A percentile compares a stretch with the other conserved stretches of the same genome.
phyloP scores from a whole-genome alignment of 2,329 filamentous ascomycete species.

The Gaeumannomyces tritici region DNA sequence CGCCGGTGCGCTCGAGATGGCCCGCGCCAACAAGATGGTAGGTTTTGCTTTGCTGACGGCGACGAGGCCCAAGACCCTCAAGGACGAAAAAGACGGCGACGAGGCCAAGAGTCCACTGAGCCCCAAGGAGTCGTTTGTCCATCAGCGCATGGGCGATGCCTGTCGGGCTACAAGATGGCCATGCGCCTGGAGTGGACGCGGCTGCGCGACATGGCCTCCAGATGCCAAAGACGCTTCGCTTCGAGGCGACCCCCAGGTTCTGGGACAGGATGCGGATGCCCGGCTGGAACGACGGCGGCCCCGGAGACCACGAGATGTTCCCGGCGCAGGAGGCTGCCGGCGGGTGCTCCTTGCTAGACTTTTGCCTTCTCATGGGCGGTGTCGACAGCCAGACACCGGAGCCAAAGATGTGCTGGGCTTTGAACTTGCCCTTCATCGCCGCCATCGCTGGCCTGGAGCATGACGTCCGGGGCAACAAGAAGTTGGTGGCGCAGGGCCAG shows the following conservation, averaged over 20 bases:
- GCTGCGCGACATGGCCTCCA: neutral
- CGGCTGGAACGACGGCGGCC: neutral
- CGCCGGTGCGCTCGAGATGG: constrained; percentile 84
- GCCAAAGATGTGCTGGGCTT: constrained; percentile 18
- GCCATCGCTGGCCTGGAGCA: constrained; percentile 21
- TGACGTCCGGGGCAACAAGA: constrained; percentile 14
- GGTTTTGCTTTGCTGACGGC: too few species aligned
- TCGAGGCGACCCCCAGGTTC: neutral
- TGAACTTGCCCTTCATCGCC: constrained; percentile 38
- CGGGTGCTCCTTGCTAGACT: too few species aligned
- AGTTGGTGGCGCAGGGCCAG: constrained; percentile 10
- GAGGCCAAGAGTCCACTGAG: constrained; percentile 37
- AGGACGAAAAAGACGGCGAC: constrained; percentile 29
- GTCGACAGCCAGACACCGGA: too few species aligned
- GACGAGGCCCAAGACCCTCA: too few species aligned
- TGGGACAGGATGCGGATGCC: neutral
- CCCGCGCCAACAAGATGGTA: constrained; percentile 88
- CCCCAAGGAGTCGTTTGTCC: constrained; percentile 39
- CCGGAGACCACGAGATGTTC: constrained; percentile 3
- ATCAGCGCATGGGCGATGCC: too few species aligned
- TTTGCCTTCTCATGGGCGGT: too few species aligned
- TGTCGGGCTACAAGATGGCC: too few species aligned
- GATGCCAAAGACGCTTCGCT: neutral
- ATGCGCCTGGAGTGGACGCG: neutral
- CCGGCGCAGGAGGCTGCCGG: too few species aligned